Base-by-base conservation (phyloP, 176 grass and related monocot genomes). In the Elymus sibiricus region DNA sequence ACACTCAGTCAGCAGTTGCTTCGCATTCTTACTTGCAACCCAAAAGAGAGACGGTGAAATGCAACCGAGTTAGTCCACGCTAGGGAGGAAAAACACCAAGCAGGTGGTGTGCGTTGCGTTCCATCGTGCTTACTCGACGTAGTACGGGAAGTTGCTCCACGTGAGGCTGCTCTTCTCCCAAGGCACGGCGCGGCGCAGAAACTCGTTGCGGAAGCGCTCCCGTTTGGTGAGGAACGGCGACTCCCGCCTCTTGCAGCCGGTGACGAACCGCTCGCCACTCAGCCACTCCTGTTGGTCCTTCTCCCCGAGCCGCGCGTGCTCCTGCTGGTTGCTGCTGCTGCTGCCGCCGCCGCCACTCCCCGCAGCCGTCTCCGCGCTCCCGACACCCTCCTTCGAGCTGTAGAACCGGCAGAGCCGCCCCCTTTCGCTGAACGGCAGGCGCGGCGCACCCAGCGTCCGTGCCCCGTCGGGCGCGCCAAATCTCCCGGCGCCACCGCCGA, bases 221-320 rank as follows among this genome's bases (percentile, higher is more conserved):
- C 88, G 88, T 87, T 87, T 95, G 85, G 90, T 95, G 70, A 98
- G 83, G 71, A 98, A 94, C 6, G 82, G 85, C 2, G 88, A 91
- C 39, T 96, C 97, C 58, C 79, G 93, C 76, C 76, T 87, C 85
- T 91, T 95, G 81, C 65, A 85, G 72, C 93, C 94, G 82, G 86
- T 86, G 58, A 91, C 61, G 81, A 92, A 88, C 73, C 85, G 88
- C 85, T 94, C 94, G 47, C 86, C 66, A 22, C 73, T 92, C 27
- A 95, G 82, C 97, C 97, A 98, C 79, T 98, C 97, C 83, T 90
- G 88, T 46, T 98, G 96, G 63, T 98, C 96, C 26, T 88, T 92
- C 88, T 98, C 90, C 62, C 92, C 97, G 42, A 98, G 90, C 79
- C 93, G 82, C 76, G 97, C 90, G 89, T 98, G 97, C 64, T 94